These are phyloP conservation scores for Antitrichia curtipendula DNA, from an alignment of 225 moss, liverwort and hornwort genomes.

Conservation along the genomic window DNA sequence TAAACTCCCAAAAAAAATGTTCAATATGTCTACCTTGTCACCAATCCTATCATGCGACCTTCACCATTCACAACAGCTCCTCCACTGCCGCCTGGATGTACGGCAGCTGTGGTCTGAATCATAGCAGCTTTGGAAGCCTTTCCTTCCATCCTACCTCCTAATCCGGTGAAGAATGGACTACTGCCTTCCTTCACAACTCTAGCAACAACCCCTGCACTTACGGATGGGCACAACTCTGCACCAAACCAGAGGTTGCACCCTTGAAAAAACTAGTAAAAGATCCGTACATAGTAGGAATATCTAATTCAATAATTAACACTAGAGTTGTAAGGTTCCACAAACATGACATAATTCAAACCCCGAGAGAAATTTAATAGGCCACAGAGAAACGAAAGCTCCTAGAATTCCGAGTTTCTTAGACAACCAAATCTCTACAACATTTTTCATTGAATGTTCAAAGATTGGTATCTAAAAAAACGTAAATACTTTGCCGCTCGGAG, in stretches of 20 bases:
- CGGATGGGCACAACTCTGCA: slow-evolving; percentile 86
- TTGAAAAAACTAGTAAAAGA: neutral
- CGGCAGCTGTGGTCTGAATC: slow-evolving; percentile 96
- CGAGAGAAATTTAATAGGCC: neutral
- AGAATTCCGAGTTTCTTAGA: neutral
- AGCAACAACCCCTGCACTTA: slow-evolving; percentile 91
- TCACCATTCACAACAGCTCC: slow-evolving; percentile 93
- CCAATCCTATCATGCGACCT: slow-evolving; percentile 89
- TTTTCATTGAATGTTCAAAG: neutral
- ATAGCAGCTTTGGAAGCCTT: slow-evolving; percentile 57
- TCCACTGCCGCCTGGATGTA: slow-evolving; percentile 97
- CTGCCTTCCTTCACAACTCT: slow-evolving; percentile 80
- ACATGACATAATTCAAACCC: neutral
- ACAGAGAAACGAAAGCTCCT: neutral
- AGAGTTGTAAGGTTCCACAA: neutral
- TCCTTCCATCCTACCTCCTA: slow-evolving; percentile 12
- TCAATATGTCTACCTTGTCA: slow-evolving; percentile 55
- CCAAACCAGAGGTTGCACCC: neutral
- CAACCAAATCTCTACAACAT: neutral
- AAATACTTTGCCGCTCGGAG: neutral
- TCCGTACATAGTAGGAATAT: neutral
- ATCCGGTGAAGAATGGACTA: slow-evolving; percentile 27
- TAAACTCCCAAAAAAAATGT: neutral
- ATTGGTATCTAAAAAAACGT: neutral
- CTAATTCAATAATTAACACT: neutral